Evolutionary conservation across 768 basidiomycete species (phyloP).

Genomic region (Exsudoporus frostii): DNA sequence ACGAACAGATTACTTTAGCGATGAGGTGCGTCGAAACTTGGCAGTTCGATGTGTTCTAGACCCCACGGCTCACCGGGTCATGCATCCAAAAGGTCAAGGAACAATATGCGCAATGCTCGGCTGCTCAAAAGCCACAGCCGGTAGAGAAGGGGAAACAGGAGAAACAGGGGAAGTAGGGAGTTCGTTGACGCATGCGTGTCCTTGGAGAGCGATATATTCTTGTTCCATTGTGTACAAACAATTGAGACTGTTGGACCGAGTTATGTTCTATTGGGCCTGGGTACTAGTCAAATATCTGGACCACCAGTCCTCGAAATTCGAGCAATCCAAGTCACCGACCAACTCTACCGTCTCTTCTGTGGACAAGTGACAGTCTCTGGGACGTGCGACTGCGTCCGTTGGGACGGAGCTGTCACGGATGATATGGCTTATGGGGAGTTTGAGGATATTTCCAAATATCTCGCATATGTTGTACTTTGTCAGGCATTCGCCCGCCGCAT

Average conservation of each 20-base stretch:
- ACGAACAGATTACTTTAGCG: conserved; percentile 27
- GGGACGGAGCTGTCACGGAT: conserved; percentile 69
- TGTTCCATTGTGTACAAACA: conserved; percentile 5
- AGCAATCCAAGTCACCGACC: conserved; percentile 55
- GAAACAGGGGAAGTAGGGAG: not conserved
- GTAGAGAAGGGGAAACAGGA: conserved; percentile 1
- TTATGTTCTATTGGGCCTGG: conserved; percentile 11
- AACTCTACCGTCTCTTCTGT: conserved; percentile 72
- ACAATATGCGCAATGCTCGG: conserved; percentile 11
- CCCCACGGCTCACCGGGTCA: not conserved
- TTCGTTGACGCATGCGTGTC: not conserved
- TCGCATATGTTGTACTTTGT: conserved; percentile 95
- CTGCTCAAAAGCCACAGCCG: conserved; percentile 10
- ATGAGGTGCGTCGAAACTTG: conserved; percentile 19
- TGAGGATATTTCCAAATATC: conserved; percentile 68
- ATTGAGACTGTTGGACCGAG: not conserved
- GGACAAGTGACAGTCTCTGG: conserved; percentile 76
- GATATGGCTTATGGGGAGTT: conserved; percentile 71
- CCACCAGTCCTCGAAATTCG: conserved; percentile 89
- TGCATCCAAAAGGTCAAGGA: conserved; percentile 19
- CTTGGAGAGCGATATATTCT: not conserved
- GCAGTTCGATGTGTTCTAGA: not conserved
- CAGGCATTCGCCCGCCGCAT: conserved; percentile 74
- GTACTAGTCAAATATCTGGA: conserved; percentile 38
- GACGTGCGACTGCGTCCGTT: conserved; percentile 66